Percentiles rank a stretch among this genome's conserved stretches.
phyloP scores from a whole-genome alignment of 139 green algal genomes.

The Microglena sp. region DNA sequence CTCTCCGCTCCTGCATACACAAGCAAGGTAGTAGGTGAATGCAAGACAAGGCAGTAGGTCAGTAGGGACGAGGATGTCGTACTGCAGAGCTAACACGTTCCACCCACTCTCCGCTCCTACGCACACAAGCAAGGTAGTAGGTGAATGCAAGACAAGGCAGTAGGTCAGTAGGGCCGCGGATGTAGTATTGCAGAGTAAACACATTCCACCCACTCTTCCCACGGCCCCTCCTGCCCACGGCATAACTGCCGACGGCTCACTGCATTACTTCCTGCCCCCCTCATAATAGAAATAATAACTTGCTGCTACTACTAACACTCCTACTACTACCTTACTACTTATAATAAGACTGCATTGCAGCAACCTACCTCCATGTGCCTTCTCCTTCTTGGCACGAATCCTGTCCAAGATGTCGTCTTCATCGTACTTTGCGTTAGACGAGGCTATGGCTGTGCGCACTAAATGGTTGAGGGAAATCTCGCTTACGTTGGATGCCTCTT shows the following conservation, averaged over 20 bases:
- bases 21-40: no score
- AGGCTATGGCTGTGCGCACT: constrained; percentile 66
- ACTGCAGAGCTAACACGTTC: constrained; percentile 86
- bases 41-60: no score
- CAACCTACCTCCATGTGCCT: constrained; percentile 20
- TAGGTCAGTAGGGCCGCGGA: constrained; percentile 26
- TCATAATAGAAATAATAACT: neutral
- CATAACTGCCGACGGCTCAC: no score
- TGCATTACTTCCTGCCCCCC: no score
- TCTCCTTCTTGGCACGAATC: constrained; percentile 44
- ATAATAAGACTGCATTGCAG: no score
- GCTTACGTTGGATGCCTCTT: constrained; percentile 33
- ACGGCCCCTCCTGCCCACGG: no score
- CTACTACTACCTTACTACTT: no score
- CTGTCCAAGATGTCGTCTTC: constrained; percentile 72
- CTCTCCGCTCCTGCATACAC: constrained; percentile 18
- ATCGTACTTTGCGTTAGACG: constrained; percentile 48
- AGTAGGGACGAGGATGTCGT: constrained; percentile 44
- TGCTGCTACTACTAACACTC: neutral
- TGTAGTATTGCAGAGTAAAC: constrained; percentile 79
- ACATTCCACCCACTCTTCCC: constrained; percentile 84
- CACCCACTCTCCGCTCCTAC: constrained; percentile 58
- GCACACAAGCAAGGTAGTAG: neutral
- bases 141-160: no score
- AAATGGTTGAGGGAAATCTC: constrained; percentile 54